phyloP scores from a whole-genome alignment of 2,329 filamentous ascomycete species.

The Aspergillus sojae region DNA sequence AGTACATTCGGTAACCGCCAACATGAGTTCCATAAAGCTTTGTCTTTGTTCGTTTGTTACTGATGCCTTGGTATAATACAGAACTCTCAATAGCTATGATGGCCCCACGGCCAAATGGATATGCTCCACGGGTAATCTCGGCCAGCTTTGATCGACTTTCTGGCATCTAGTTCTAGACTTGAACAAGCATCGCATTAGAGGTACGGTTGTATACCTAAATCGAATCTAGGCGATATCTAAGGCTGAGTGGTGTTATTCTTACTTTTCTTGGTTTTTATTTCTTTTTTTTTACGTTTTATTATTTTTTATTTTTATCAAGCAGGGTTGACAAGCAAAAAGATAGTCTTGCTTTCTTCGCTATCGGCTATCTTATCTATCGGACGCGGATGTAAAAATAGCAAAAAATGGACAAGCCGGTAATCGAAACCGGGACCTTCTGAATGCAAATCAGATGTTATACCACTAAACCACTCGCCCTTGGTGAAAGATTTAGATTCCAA shows the following conservation, averaged over 20 bases:
- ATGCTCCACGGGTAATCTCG: not conserved
- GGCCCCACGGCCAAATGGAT: no score
- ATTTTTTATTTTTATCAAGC: no score
- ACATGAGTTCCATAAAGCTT: not conserved
- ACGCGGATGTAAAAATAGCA: not conserved
- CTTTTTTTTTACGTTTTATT: no score
- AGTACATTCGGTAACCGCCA: not conserved
- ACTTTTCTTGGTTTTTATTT: no score
- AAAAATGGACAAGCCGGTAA: conserved; percentile 15
- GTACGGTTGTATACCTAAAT: no score
- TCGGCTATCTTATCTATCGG: not conserved
- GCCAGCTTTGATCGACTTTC: no score
- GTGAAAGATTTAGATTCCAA: not conserved
- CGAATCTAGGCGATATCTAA: no score
- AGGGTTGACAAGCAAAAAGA: no score
- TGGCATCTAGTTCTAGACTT: no score
- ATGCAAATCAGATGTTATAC: conserved; percentile 16
- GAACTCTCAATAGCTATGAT: not conserved
- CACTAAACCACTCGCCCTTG: conserved; percentile 14
- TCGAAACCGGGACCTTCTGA: conserved; percentile 17
- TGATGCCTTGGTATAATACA: not conserved
- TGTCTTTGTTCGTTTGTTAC: not conserved
- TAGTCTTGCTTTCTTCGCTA: no score
- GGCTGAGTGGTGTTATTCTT: no score
- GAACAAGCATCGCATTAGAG: no score